phyloP scores from a whole-genome alignment of 2,329 filamentous ascomycete genomes.

The Helotiales sp. region DNA sequence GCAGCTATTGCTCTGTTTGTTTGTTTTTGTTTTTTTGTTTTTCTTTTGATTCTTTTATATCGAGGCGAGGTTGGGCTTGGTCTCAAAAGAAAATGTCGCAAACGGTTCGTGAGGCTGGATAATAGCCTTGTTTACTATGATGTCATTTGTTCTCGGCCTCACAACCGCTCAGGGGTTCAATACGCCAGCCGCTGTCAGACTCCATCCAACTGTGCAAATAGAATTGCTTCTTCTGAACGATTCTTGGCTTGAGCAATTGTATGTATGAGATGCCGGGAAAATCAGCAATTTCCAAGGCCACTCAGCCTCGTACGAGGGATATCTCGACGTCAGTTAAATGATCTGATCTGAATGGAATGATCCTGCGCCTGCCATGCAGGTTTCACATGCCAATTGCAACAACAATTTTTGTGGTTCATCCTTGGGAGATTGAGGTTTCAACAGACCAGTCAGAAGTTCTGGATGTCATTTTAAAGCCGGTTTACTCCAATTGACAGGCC shows the following conservation, averaged over 20 bases:
- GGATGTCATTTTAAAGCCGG: neutral
- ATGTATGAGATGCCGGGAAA: no score
- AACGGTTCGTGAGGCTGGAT: neutral
- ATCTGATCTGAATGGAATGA: neutral
- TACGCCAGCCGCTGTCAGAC: neutral
- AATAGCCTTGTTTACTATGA: neutral
- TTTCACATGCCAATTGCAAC: slow-evolving; percentile 8
- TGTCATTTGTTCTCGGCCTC: neutral
- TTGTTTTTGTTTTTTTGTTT: no score
- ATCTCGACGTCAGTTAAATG: slow-evolving; percentile 2
- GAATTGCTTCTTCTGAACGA: neutral
- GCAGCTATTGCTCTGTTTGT: no score
- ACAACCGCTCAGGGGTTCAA: neutral
- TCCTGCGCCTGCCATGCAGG: neutral
- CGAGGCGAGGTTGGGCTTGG: no score
- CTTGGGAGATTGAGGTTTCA: neutral
- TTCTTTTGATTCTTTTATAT: no score
- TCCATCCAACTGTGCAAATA: neutral
- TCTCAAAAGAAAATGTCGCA: no score
- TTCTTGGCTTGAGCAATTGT: no score
- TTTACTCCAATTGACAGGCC: neutral
- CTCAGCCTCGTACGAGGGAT: slow-evolving; percentile 1
- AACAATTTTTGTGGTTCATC: neutral
- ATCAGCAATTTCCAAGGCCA: no score
- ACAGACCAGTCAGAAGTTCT: neutral